Evolutionary conservation across 2,329 filamentous ascomycete genomes (phyloP).

Genomic region (Esteya vermicola): DNA sequence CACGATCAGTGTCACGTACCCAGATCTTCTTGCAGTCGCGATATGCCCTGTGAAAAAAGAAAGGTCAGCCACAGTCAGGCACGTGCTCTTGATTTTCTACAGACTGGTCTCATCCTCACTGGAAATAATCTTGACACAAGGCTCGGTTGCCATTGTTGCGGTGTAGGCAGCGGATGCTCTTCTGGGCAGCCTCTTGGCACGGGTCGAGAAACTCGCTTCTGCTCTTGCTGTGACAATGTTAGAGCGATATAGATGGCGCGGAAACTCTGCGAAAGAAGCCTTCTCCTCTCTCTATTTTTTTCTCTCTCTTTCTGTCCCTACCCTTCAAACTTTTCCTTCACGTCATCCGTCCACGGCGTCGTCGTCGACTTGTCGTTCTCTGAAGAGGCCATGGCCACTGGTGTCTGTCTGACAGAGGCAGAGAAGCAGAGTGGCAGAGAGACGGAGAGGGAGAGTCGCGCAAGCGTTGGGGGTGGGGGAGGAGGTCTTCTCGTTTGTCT

Average conservation of each 20-base stretch:
- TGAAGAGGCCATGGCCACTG: background rate
- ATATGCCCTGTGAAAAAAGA: slow-evolving; percentile 51
- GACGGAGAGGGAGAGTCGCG: no score
- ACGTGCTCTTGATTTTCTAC: no score
- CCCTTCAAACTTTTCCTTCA: slow-evolving; percentile 51
- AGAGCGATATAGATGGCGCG: no score
- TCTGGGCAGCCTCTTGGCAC: slow-evolving; percentile 80
- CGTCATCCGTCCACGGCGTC: slow-evolving; percentile 40
- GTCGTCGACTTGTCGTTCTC: background rate
- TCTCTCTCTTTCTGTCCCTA: slow-evolving; percentile 19
- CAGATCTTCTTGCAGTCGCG: slow-evolving; percentile 90
- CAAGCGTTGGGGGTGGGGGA: no score
- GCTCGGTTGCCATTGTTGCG: slow-evolving; percentile 73
- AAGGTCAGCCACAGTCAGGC: background rate
- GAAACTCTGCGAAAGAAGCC: no score
- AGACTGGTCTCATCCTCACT: no score
- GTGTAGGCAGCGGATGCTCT: slow-evolving; percentile 76
- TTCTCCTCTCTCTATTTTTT: no score
- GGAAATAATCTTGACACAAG: slow-evolving; percentile 94
- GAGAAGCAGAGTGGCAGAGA: no score
- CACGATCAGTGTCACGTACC: slow-evolving; percentile 35
- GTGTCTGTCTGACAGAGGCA: background rate
- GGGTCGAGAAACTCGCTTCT: slow-evolving; percentile 89
- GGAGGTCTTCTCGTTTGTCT: background rate
- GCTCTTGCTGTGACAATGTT: slow-evolving; percentile 59